Evolutionary conservation across 345 rosid species (phyloP), one percentile per base, ranked within the genome.

Genomic region (Populus simonii): DNA sequence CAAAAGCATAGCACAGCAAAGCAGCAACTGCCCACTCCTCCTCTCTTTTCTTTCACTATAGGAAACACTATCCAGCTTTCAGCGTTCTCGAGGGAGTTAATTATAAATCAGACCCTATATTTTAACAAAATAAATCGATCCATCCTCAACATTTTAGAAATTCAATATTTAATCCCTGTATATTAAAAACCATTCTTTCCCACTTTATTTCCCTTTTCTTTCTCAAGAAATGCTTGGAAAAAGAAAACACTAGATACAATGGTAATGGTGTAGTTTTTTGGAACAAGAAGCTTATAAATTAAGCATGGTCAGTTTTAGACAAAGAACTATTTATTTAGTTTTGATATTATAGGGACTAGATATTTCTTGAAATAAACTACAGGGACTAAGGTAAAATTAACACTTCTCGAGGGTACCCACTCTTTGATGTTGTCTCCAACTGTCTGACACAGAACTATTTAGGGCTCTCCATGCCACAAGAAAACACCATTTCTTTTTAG

Each of bases 71-170:
- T 68, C 70, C 55, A 77, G 75, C 89, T 82, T 84, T 86, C 81
- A 62, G 63, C 85, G 41, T 67, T 86, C 67, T 84, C 86, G 85
- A 86, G 85, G 78, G 16, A 57, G 63, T 3, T 57, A 0, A 57
- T 57, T 57, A 57, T 57, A n/a, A 8, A 57, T n/a, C 11, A 57
- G 63, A 8, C 15, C 7, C 13, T 8, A 23, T 8, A 57, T 23
- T n/a, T 57, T 57, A 57, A 1, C 11, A 9, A n/a, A 57, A 9
- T n/a, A 57, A 6, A 57, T 5, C 23, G 0, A n/a, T 57, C 0
- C 4, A 25, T n/a, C 63, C 63, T 57, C 63, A 23, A 22, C 1
- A 1, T 57, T 57, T 57, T 0, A n/a, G 23, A n/a, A 6, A 20
- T 51, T 51, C 7, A 1, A 51, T 51, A 7, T 20, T 51, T 51